These are phyloP conservation scores for Huntiella abstrusa DNA, from an alignment of 2,329 filamentous ascomycete species.

Conservation along the genomic window DNA sequence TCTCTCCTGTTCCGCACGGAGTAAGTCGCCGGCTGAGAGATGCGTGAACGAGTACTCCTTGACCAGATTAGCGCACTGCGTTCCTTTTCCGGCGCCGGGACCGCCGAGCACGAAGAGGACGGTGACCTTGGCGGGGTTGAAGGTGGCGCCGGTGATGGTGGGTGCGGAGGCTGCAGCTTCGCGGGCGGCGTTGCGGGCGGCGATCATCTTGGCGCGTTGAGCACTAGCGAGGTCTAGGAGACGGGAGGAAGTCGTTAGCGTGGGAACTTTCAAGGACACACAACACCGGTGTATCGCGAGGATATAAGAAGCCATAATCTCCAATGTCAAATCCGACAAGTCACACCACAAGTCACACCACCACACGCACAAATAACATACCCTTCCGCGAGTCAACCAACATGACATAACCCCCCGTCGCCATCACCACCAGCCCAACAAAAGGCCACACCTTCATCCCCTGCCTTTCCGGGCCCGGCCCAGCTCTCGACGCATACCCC, in stretches of 20 bases:
- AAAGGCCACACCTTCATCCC: conserved; percentile 11
- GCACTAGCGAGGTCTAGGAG: conserved; percentile 7
- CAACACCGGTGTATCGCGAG: too few relatives aligned
- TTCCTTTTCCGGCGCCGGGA: conserved; percentile 89
- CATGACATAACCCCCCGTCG: conserved; percentile 26
- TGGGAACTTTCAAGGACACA: too few relatives aligned
- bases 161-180: not conserved
- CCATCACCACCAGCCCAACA: conserved; percentile 6
- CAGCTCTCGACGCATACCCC: too few relatives aligned
- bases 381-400: conserved; percentile 31
- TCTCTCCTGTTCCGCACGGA: conserved; percentile 83
- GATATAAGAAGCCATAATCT: too few relatives aligned
- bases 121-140: conserved; percentile 60
- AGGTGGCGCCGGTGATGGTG: conserved; percentile 37
- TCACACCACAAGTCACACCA: not conserved
- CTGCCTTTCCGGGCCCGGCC: not conserved
- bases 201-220: conserved; percentile 7
- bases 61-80: conserved; percentile 80
- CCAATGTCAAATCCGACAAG: too few relatives aligned
- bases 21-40: conserved; percentile 78
- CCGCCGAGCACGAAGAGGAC: conserved; percentile 94
- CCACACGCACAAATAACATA: conserved; percentile 15
- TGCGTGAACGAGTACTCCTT: conserved; percentile 79
- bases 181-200: conserved; percentile 6
- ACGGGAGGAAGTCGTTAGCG: not conserved